Percentiles rank a stretch among this genome's conserved stretches.
phyloP scores from a whole-genome alignment of 768 basidiomycete genomes.

The Piloderma croceum region DNA sequence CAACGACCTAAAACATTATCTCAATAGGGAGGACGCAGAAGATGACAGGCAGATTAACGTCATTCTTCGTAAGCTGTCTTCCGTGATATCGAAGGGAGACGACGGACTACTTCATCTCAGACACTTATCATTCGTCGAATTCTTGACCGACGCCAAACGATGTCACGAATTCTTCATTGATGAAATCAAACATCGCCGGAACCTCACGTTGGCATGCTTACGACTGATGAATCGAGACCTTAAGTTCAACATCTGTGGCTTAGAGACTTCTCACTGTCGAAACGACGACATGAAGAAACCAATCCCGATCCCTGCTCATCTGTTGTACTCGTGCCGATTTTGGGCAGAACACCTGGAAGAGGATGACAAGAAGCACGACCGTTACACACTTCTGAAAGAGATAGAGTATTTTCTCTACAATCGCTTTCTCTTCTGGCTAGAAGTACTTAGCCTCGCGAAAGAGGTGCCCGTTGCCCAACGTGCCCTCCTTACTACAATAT shows the following conservation, averaged over 20 bases:
- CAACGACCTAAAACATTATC: too few relatives aligned
- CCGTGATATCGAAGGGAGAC: too few relatives aligned
- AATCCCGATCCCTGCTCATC: slow-evolving; percentile 19
- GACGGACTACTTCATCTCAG: too few relatives aligned
- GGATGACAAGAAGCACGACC: too few relatives aligned
- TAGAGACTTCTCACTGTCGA: slow-evolving; percentile 24
- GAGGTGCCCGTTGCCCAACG: slow-evolving; percentile 6
- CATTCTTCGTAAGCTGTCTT: too few relatives aligned
- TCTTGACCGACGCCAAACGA: too few relatives aligned
- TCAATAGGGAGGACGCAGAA: too few relatives aligned
- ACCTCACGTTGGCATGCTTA: slow-evolving; percentile 20
- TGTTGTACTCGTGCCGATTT: slow-evolving; percentile 27
- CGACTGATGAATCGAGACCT: slow-evolving; percentile 24
- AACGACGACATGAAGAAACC: too few relatives aligned
- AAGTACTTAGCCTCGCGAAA: slow-evolving; percentile 25
- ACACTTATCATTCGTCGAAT: too few relatives aligned
- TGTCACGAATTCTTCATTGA: slow-evolving; percentile 21
- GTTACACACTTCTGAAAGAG: slow-evolving; percentile 9
- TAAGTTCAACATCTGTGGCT: slow-evolving; percentile 31
- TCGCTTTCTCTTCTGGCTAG: slow-evolving; percentile 27
- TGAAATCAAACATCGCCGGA: slow-evolving; percentile 9
- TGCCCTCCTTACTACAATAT: background rate
- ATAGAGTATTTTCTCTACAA: slow-evolving; percentile 19
- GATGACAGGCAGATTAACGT: too few relatives aligned
- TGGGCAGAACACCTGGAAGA: slow-evolving; percentile 25